Percentiles rank a stretch among this genome's conserved stretches.
Evolutionary conservation across 1,139 yeast genomes (phyloP).

Genomic region (Diutina catenulata): DNA sequence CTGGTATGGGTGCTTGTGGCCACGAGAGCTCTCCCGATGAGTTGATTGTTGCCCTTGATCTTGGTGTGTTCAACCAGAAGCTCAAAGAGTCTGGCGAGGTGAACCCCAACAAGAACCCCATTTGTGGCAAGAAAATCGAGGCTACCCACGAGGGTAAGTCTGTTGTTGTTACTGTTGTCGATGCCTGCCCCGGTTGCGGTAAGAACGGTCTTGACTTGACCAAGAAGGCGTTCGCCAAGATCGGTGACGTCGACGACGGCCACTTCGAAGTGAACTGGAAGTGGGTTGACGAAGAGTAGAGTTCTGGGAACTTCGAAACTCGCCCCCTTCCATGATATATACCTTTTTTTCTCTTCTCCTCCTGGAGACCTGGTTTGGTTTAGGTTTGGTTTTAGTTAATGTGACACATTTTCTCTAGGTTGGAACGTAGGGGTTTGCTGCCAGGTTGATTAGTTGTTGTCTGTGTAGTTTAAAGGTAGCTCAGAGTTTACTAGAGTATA

Average conservation of each 20-base stretch:
- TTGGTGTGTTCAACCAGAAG: background rate
- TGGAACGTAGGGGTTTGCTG: no score
- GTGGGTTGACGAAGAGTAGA: slow-evolving; percentile 8
- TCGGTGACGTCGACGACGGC: slow-evolving; percentile 35
- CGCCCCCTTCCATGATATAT: no score
- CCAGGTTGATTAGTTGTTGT: no score
- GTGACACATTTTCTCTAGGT: no score
- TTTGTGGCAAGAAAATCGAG: slow-evolving; percentile 38
- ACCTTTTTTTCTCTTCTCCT: no score
- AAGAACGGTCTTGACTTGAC: slow-evolving; percentile 38
- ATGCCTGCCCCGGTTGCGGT: slow-evolving; percentile 41
- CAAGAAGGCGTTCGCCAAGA: slow-evolving; percentile 36
- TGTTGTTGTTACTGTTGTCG: slow-evolving; percentile 40
- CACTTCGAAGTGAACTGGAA: slow-evolving; percentile 36
- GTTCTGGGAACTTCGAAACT: no score
- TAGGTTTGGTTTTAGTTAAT: no score
- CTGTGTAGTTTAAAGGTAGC: no score
- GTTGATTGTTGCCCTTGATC: slow-evolving; percentile 28
- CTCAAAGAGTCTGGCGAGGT: background rate
- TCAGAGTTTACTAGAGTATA: no score
- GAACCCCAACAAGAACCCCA: slow-evolving; percentile 45
- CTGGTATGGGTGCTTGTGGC: slow-evolving; percentile 59
- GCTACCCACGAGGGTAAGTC: slow-evolving; percentile 33
- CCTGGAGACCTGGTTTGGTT: no score
- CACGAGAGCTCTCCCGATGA: slow-evolving; percentile 32